These are phyloP conservation scores for Penicillium verhagenii DNA, from an alignment of 495 filamentous ascomycete species.

Conservation along the genomic window DNA sequence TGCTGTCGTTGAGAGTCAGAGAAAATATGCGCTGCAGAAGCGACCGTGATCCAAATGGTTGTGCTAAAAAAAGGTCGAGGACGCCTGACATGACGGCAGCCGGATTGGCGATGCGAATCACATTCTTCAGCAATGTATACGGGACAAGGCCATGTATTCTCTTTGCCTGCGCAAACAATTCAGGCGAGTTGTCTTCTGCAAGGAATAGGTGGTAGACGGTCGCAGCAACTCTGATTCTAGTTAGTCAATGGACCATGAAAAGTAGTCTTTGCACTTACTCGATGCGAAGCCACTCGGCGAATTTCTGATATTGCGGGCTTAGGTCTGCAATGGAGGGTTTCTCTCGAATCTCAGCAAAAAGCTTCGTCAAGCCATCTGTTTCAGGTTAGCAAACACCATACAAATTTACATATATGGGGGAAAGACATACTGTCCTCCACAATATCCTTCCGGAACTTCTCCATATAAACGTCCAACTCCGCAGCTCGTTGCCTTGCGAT, in stretches of 20 bases:
- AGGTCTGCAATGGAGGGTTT: slow-evolving; percentile 85
- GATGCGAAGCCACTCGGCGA: slow-evolving; percentile 96
- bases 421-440: slow-evolving; percentile 72
- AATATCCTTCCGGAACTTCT: slow-evolving; percentile 72
- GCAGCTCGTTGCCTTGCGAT: slow-evolving; percentile 86
- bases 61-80: slow-evolving; percentile 91
- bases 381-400: neutral
- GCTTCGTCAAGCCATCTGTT: slow-evolving; percentile 81
- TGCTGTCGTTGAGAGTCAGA: slow-evolving; percentile 87
- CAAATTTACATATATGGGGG: neutral
- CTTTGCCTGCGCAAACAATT: slow-evolving; percentile 91
- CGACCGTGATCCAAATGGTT: slow-evolving; percentile 86
- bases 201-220: slow-evolving; percentile 97
- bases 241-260: slow-evolving; percentile 10
- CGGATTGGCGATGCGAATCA: slow-evolving; percentile 93
- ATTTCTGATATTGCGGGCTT: slow-evolving; percentile 93
- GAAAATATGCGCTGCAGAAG: slow-evolving; percentile 91
- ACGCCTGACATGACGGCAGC: slow-evolving; percentile 92
- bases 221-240: slow-evolving; percentile 65
- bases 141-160: slow-evolving; percentile 91
- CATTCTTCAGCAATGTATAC: slow-evolving; percentile 90
- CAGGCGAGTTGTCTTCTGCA: slow-evolving; percentile 95
- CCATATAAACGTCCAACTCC: slow-evolving; percentile 97
- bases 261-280: slow-evolving; percentile 49
- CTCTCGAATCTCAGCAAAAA: slow-evolving; percentile 87